phyloP scores from a whole-genome alignment of 768 basidiomycete genomes.

The Epithele typhae region DNA sequence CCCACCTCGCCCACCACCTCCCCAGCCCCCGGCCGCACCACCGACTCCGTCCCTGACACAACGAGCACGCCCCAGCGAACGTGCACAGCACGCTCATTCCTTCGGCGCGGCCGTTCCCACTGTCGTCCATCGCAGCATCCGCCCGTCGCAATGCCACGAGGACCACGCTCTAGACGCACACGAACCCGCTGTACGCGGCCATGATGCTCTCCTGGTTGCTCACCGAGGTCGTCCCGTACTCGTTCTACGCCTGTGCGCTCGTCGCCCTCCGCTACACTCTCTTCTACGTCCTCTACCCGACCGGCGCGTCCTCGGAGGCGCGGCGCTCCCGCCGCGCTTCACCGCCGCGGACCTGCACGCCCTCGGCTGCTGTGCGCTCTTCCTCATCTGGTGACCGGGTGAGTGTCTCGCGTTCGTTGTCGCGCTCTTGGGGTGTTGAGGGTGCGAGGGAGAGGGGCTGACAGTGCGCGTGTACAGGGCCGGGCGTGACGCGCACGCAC shows the following conservation, averaged over 20 bases:
- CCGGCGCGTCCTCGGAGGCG: conserved; percentile 89
- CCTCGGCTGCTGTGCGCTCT: conserved; percentile 53
- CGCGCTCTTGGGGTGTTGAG: neutral
- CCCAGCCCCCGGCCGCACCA: no score
- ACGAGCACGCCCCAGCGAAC: no score
- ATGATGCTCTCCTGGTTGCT: conserved; percentile 93
- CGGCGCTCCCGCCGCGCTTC: conserved; percentile 57
- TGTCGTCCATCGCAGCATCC: neutral
- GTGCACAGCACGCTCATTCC: conserved; percentile 57
- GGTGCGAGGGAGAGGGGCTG: neutral
- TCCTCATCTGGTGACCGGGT: conserved; percentile 90
- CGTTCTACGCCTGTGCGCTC: conserved; percentile 74
- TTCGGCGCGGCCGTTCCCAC: conserved; percentile 38
- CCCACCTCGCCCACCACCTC: no score
- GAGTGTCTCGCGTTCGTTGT: conserved; percentile 26
- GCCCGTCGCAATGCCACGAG: conserved; percentile 1
- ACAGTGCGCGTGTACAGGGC: conserved; percentile 9
- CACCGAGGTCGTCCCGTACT: conserved; percentile 89
- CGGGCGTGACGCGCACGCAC: conserved; percentile 54
- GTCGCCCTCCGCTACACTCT: conserved; percentile 87
- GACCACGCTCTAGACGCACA: conserved; percentile 46
- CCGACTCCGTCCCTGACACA: no score
- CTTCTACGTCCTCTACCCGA: conserved; percentile 90
- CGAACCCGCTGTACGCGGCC: conserved; percentile 76
- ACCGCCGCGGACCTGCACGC: conserved; percentile 45